phyloP scores from a whole-genome alignment of 345 rosid species.

The Gossypium thurberi region DNA sequence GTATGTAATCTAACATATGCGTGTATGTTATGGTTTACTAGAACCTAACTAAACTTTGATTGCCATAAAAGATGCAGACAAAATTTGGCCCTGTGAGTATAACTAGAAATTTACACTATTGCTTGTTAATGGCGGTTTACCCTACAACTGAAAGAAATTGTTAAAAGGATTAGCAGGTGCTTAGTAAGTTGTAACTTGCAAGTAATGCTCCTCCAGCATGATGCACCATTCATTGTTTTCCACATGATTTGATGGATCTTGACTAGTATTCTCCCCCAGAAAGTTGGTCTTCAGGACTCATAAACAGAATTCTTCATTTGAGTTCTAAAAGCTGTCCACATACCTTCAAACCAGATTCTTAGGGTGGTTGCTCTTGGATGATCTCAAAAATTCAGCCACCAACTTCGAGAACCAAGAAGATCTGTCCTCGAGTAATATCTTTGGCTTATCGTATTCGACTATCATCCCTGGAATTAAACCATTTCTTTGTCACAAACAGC shows the following conservation, averaged over 20 bases:
- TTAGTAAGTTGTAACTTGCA: not conserved
- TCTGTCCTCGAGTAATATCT: conserved; percentile 43
- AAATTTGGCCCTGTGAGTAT: too few relatives aligned
- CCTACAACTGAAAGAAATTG: not conserved
- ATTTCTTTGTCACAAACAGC: not conserved
- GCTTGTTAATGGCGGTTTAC: not conserved
- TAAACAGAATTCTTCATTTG: not conserved
- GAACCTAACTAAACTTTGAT: not conserved
- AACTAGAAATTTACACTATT: not conserved
- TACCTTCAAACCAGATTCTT: conserved; percentile 11
- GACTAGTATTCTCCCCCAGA: not conserved
- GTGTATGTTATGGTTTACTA: not conserved
- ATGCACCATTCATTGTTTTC: too few relatives aligned
- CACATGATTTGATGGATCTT: not conserved
- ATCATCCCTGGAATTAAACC: conserved; percentile 39
- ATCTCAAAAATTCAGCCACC: conserved; percentile 56
- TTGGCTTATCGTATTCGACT: conserved; percentile 38
- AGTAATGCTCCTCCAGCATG: not conserved
- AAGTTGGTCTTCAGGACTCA: not conserved
- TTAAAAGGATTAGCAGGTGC: not conserved
- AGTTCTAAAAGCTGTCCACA: not conserved
- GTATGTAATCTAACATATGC: not conserved
- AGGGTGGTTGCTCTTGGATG: conserved; percentile 28
- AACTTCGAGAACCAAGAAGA: conserved; percentile 60
- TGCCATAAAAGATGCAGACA: not conserved